Evolutionary conservation across 1,139 yeast species (phyloP), one percentile per base, ranked within the genome.

Genomic region (Saccharomyces hybrid): DNA sequence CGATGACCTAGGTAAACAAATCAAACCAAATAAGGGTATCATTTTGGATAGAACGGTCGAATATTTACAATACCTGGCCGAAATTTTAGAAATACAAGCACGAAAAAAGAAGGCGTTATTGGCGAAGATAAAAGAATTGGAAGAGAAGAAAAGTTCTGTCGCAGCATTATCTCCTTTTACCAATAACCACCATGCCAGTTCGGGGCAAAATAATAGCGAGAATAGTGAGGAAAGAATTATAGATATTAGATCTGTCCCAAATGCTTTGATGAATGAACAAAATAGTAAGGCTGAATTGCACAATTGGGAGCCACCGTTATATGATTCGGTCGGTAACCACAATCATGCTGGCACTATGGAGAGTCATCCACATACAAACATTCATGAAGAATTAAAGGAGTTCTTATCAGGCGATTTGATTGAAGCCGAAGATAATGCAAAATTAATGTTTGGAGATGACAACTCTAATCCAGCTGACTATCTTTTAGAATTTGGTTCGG

Each of bases 11-110:
- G 74, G 82, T 2, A 84, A 84, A 64, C 89, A 85, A 61, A 74
- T 83, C 4, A 84, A 84, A 64, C 88, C 91, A 0, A 85, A 86
- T 63, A 86, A 86, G 67, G 81, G 87, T 27, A 80, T 85, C 7
- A 84, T 85, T 53, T 73, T 86, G 58, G 79, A 79, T 61, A 82
- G 80, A 62, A 80, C 90, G 0, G 90, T 86, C 16, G 89, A 83
- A 47, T 86, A 86, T 68, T 79, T 86, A 31, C 73, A 68, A 2
- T 86, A 83, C 66, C 73, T 86, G 48, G 70, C 74, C 57, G 70
- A 72, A 32, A 79, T 78, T 3, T 63, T 78, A 59, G 63, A 66
- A 3, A 67, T 68, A 16, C 82, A 79, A 60, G 76, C 75, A 51
- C 62, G 65, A 38, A 67, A 77, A 59, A 64, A 70, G 51, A 61